Percentiles rank a stretch among this genome's conserved stretches.
phyloP scores from a whole-genome alignment of 768 basidiomycete genomes.

The Mycena rosella region DNA sequence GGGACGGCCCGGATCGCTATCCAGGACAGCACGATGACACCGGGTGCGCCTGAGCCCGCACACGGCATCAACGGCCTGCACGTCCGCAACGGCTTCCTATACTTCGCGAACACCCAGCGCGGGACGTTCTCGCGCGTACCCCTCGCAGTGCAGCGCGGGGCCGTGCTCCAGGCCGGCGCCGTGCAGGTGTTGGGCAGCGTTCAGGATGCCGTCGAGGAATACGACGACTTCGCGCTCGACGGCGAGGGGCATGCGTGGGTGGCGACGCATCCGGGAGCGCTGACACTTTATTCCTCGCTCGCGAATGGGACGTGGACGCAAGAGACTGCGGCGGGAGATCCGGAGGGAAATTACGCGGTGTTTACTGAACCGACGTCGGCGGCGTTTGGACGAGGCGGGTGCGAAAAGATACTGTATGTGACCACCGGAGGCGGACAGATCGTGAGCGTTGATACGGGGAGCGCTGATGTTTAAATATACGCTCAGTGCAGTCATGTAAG shows the following conservation, averaged over 20 bases:
- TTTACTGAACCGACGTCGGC: conserved; percentile 2
- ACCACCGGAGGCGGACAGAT: background rate
- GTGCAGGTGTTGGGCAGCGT: background rate
- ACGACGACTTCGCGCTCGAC: conserved; percentile 16
- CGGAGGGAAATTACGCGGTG: background rate
- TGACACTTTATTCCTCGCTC: background rate
- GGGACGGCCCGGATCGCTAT: background rate
- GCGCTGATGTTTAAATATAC: too few relatives aligned
- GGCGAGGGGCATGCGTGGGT: conserved; percentile 9
- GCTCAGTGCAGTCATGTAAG: too few relatives aligned
- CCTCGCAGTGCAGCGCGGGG: background rate
- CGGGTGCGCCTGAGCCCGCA: background rate
- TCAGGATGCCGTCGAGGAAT: background rate
- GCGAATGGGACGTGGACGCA: conserved; percentile 12
- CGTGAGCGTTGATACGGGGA: conserved; percentile 5
- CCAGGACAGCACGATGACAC: background rate
- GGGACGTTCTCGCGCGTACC: conserved; percentile 12
- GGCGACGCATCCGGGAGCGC: background rate
- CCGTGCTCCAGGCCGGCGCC: background rate
- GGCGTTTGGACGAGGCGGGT: conserved; percentile 3
- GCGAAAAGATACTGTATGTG: conserved; percentile 11
- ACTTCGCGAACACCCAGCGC: background rate
- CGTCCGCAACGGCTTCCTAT: background rate
- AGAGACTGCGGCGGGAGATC: conserved; percentile 7
- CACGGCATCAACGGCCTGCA: background rate